A percentile compares a stretch with the other conserved stretches of the same genome.
phyloP scores from a whole-genome alignment of 208 protist species.

The Wallacemonas sp. region DNA sequence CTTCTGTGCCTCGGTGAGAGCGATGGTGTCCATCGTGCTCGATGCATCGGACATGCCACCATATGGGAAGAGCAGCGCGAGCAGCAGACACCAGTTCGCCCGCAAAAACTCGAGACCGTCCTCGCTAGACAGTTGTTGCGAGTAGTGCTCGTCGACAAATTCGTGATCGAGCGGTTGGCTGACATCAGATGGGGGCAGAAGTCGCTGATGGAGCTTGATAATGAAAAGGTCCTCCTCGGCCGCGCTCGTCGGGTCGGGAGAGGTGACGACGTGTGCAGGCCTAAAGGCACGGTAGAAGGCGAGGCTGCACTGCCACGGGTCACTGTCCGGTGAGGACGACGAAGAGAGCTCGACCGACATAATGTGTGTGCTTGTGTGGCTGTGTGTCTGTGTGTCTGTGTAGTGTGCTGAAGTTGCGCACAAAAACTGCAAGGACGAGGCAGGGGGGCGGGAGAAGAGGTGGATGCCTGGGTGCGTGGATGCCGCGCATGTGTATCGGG shows the following conservation, averaged over 20 bases:
- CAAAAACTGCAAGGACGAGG: too few relatives aligned
- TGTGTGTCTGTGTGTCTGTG: neutral
- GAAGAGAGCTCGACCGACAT: too few relatives aligned
- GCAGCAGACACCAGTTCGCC: constrained; percentile 64
- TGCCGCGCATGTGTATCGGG: too few relatives aligned
- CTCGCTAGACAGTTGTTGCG: constrained; percentile 48
- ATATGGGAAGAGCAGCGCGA: constrained; percentile 63
- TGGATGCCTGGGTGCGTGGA: too few relatives aligned
- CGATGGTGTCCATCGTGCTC: neutral
- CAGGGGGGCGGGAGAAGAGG: too few relatives aligned
- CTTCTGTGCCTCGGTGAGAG: neutral
- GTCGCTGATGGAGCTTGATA: constrained; percentile 64
- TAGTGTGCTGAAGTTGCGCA: too few relatives aligned
- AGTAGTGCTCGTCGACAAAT: constrained; percentile 64
- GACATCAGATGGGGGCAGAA: constrained; percentile 59
- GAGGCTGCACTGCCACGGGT: constrained; percentile 46
- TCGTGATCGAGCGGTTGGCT: constrained; percentile 24
- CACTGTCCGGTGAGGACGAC: neutral
- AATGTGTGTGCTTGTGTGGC: neutral
- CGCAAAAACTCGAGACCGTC: constrained; percentile 72
- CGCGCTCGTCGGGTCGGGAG: neutral
- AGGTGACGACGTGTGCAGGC: constrained; percentile 19
- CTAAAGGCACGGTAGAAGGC: constrained; percentile 62
- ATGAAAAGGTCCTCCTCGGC: constrained; percentile 32
- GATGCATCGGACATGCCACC: neutral